Conservation (phyloP, 2,329 filamentous ascomycete species). For the Laburnicola sp. region DNA sequence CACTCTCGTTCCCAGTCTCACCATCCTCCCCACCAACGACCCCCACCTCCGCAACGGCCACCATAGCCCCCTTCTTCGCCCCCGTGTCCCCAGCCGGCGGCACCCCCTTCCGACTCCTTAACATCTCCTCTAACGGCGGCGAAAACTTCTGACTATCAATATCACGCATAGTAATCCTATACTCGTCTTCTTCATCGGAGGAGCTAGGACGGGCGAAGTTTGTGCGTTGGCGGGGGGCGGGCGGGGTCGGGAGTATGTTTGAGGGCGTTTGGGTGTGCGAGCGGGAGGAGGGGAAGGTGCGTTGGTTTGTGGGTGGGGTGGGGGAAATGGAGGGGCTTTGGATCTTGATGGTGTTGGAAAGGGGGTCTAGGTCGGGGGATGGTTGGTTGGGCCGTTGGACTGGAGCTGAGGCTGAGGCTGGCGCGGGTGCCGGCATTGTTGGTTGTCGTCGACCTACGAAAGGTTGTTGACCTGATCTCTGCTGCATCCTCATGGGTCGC, state of each 20-base stretch:
- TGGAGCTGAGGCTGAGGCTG: background rate
- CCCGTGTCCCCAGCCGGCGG: background rate
- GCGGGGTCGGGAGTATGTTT: constrained; percentile 23
- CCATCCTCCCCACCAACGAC: constrained; percentile 7
- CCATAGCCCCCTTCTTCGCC: constrained; percentile 10
- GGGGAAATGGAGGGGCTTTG: background rate
- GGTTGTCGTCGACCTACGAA: constrained; percentile 6
- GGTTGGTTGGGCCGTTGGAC: background rate
- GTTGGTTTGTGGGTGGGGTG: background rate
- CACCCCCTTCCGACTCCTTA: constrained; percentile 7
- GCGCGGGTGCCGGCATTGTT: constrained; percentile 3
- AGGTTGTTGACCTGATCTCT: constrained; percentile 20
- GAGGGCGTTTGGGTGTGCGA: constrained; percentile 16
- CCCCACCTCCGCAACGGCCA: constrained; percentile 18
- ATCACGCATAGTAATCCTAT: constrained; percentile 22
- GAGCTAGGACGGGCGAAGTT: constrained; percentile 3
- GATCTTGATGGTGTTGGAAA: constrained; percentile 9
- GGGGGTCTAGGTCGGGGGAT: constrained; percentile 8
- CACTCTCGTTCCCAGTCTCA: background rate
- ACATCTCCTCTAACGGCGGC: constrained; percentile 21
- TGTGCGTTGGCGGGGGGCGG: constrained; percentile 11
- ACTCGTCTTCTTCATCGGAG: constrained; percentile 14
- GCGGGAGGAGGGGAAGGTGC: constrained; percentile 11
- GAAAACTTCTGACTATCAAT: constrained; percentile 22
- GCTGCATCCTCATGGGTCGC: constrained; percentile 12